Evolutionary conservation across 805 yeast genomes (phyloP), one percentile per base, ranked within the genome.

Genomic region (Saturnispora silvae): DNA sequence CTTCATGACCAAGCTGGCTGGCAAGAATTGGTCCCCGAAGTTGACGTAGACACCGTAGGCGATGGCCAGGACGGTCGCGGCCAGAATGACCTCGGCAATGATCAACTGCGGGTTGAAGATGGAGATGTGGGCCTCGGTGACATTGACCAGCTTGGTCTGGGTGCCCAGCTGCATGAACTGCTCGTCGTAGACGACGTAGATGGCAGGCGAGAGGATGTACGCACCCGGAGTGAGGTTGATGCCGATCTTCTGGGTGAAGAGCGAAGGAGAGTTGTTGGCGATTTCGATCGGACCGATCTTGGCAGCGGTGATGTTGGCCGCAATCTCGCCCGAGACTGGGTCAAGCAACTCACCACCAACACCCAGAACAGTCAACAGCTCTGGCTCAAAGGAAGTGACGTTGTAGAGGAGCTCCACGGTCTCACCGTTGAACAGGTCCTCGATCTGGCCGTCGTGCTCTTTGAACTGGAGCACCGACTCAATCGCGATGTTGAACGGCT

Each of bases 31-130:
- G 44, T 60, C 59, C 40, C 75, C 75, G 50, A 64, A 69, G 31
- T 56, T 47, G 29, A 50, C 52, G 57, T 68, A 69, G 25, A 57
- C 53, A 43, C 63, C 54, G 56, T 76, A 80, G 31, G 63, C 75
- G 33, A 68, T 47, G 29, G 61, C 70, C 35, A 63, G 76, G 20
- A 77, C 37, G 15, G 77, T 55, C 17, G 60, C 67, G 3, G 63
- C 47, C 40, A 83, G 59, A 19, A 81, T 46, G 13, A 73, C 35
- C 53, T 76, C 80, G 45, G 81, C 69, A 25, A 81, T 55, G 41
- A 84, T 52, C 51, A 85, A 70, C 57, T 77, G 75, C 11, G 87
- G 92, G 53, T 81, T 73, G 60, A 79, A 76, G 37, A 77, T 45
- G 1, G 94, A 78, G 48, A 86, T 63, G 40, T 77, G 69, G 26